Percentiles rank a stretch among this genome's conserved stretches.
Evolutionary conservation across 495 filamentous ascomycete species (phyloP).

Genomic region (Aspergillus conjunctus): DNA sequence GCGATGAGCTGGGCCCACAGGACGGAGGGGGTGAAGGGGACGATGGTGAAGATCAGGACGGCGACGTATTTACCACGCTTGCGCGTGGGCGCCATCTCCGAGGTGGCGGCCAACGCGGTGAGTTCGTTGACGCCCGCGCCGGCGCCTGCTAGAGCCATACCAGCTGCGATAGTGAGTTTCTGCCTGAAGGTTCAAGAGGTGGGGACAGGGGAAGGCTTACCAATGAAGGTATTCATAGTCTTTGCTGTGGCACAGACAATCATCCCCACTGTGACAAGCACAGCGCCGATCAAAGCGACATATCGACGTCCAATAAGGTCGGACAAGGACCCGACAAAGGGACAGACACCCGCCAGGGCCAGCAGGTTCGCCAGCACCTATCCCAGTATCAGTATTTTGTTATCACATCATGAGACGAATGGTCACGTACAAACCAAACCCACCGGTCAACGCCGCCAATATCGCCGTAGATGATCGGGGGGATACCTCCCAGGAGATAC

Average conservation of each 20-base stretch:
- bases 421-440: slow-evolving; percentile 64
- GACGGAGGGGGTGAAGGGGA: slow-evolving; percentile 69
- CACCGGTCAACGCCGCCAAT: slow-evolving; percentile 68
- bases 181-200: slow-evolving; percentile 19
- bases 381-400: neutral
- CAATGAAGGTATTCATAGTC: slow-evolving; percentile 69
- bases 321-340: slow-evolving; percentile 71
- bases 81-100: slow-evolving; percentile 67
- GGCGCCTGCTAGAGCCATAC: slow-evolving; percentile 64
- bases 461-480: slow-evolving; percentile 65
- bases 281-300: slow-evolving; percentile 62
- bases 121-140: slow-evolving; percentile 67
- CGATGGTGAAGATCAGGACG: slow-evolving; percentile 64
- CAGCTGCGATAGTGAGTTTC: slow-evolving; percentile 49
- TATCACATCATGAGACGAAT: no score
- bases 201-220: slow-evolving; percentile 39
- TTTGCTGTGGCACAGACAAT: slow-evolving; percentile 64
- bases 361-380: slow-evolving; percentile 66
- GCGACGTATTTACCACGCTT: slow-evolving; percentile 71
- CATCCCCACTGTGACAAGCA: slow-evolving; percentile 63
- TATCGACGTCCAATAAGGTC: slow-evolving; percentile 69
- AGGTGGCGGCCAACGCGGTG: slow-evolving; percentile 65
- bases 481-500: slow-evolving; percentile 63
- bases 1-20: slow-evolving; percentile 72
- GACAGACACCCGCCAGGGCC: slow-evolving; percentile 66